Evolutionary conservation across 306 rosid genomes (phyloP), one percentile per base, ranked within the genome.

Genomic region (Corylus avellana): DNA sequence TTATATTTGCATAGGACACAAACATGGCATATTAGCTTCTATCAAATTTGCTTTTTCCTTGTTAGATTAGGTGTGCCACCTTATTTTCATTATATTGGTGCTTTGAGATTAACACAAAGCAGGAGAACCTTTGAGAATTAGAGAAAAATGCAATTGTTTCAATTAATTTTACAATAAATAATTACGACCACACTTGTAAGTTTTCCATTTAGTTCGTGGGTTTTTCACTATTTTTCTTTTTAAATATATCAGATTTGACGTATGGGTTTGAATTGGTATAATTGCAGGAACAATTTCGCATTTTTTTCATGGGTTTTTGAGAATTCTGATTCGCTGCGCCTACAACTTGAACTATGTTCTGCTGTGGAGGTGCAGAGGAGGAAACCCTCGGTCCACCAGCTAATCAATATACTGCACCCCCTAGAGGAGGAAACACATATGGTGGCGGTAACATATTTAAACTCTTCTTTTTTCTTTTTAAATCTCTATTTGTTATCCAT

Each of bases 311-410:
- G 90, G 93, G 56, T 72, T 74, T 59, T 80, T 89, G 77, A 85
- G 87, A 59, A 62, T 42, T 0, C 7, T 42, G 46, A 42, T 42
- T 42, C 78, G 84, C 61, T 73, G 81, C 72, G 54, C 80, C 77
- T 67, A 75, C 75, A 78, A 84, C 70, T 81, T 68, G 80, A 90
- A 93, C 80, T 63, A 92, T 92, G 97, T 79, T 86, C 83, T 92
- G 97, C 83, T 92, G 97, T 58, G 97, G 94, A 78, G 96, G 88
- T 72, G 81, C 86, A 72, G 97, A 92, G 86, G 97, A 92, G 78
- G 97, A 92, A 77, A 76, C 42, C 83, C 79, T 42, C 25, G 92
- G 91, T 9, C 94, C 94, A 9, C 94, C 94, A 12, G 88, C 96
- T 29, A 89, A 78, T 75, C 92, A 89, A 76, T 81, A 83, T 74